Percentiles rank a stretch among this genome's conserved stretches.
Evolutionary conservation across 192 early-diverging fungal genomes (phyloP).

Genomic region (Umbelopsis vinacea): DNA sequence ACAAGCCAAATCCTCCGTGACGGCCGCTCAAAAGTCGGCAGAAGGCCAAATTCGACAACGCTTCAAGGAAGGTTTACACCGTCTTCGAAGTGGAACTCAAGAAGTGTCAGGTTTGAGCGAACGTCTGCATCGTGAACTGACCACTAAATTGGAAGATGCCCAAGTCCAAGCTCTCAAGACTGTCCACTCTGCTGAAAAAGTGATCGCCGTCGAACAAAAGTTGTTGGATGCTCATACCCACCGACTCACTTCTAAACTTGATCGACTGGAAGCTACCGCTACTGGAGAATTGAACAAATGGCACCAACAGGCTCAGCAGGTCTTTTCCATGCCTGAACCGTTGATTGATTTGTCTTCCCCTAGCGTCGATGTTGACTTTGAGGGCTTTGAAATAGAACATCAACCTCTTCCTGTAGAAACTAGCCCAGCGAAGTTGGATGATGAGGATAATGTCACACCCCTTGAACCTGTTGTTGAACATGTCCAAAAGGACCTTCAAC

Average conservation of each 20-base stretch:
- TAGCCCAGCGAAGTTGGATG: not conserved
- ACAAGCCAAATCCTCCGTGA: not conserved
- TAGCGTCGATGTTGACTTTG: not conserved
- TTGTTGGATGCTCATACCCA: slow-evolving; percentile 1
- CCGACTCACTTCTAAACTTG: not conserved
- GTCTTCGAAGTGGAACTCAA: not conserved
- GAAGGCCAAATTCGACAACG: slow-evolving; percentile 7
- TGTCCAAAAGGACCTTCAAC: not conserved
- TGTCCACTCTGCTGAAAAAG: slow-evolving; percentile 11
- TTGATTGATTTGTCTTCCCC: not conserved
- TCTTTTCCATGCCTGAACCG: not conserved
- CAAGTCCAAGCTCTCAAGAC: slow-evolving; percentile 4
- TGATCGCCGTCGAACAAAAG: not conserved
- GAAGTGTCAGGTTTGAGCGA: not conserved
- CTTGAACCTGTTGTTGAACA: slow-evolving; percentile 10
- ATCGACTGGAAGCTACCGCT: not conserved
- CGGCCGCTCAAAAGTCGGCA: not conserved
- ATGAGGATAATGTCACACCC: not conserved
- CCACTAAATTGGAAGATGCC: slow-evolving; percentile 10
- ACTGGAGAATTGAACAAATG: not conserved
- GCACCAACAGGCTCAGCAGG: not conserved
- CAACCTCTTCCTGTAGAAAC: slow-evolving; percentile 8
- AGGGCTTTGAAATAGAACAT: slow-evolving; percentile 16
- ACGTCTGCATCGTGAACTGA: not conserved
- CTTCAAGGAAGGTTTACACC: slow-evolving; percentile 10